phyloP scores from a whole-genome alignment of 2,329 filamentous ascomycete genomes.

The Claviceps pusilla region DNA sequence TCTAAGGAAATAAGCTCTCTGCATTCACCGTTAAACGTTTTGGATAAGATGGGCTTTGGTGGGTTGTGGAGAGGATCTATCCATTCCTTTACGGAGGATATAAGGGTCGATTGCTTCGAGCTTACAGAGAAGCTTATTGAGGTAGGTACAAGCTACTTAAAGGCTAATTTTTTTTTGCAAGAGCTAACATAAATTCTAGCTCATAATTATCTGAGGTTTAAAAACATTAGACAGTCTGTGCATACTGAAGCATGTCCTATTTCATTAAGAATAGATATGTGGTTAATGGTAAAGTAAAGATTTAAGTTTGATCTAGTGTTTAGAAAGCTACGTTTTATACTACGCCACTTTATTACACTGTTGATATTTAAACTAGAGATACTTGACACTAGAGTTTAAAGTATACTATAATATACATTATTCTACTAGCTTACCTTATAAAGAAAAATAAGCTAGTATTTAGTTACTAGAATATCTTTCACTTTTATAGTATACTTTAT shows the following conservation, averaged over 20 bases:
- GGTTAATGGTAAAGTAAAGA: no score
- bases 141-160: conserved; percentile 21
- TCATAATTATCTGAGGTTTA: conserved; percentile 5
- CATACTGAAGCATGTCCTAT: background rate
- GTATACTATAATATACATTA: no score
- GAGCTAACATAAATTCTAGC: conserved; percentile 2
- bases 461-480: no score
- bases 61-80: conserved; percentile 47
- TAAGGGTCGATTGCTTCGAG: conserved; percentile 35
- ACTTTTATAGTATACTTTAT: no score
- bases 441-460: no score
- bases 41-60: conserved; percentile 47
- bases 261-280: no score
- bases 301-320: no score
- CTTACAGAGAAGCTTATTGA: conserved; percentile 48
- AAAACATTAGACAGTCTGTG: background rate
- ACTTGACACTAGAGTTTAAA: no score
- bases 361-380: no score
- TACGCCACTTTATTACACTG: no score
- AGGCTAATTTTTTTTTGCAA: background rate
- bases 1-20: conserved; percentile 31
- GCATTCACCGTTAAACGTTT: conserved; percentile 33
- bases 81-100: conserved; percentile 32
- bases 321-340: no score
- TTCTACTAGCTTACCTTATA: no score